These are phyloP conservation scores for Penicillium frequentans DNA, from an alignment of 2,329 filamentous ascomycete species.

Conservation along the genomic window DNA sequence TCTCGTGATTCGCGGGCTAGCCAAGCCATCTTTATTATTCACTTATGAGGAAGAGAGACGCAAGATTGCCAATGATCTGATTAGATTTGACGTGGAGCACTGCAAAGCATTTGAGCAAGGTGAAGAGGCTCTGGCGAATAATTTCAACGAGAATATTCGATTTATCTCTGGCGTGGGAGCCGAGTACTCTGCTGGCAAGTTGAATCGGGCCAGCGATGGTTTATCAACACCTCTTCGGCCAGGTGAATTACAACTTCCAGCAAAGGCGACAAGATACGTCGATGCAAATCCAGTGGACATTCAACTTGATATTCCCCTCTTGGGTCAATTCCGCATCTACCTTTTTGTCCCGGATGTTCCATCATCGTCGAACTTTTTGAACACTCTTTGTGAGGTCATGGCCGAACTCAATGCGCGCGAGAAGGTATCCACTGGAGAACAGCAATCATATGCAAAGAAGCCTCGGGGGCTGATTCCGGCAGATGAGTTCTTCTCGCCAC, in stretches of 20 bases:
- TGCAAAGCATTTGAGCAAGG: constrained; percentile 58
- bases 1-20: constrained; percentile 26
- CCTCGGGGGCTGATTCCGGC: constrained; percentile 58
- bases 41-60: constrained; percentile 34
- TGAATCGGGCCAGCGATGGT: constrained; percentile 50
- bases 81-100: constrained; percentile 42
- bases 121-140: constrained; percentile 64
- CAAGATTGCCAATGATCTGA: constrained; percentile 33
- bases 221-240: constrained; percentile 40
- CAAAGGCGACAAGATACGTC: constrained; percentile 70
- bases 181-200: constrained; percentile 63
- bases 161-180: constrained; percentile 74
- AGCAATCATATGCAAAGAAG: constrained; percentile 61
- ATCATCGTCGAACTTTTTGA: constrained; percentile 58
- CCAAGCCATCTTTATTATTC: constrained; percentile 20
- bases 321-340: constrained; percentile 76
- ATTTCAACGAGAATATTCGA: constrained; percentile 69
- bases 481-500: constrained; percentile 66
- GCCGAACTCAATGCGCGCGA: constrained; percentile 50
- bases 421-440: constrained; percentile 59
- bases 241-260: constrained; percentile 59
- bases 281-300: constrained; percentile 77
- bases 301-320: constrained; percentile 73
- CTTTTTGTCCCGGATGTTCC: constrained; percentile 66
- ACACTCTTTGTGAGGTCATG: constrained; percentile 58